Evolutionary conservation across 345 rosid genomes (phyloP).

Genomic region (Salix udensis): DNA sequence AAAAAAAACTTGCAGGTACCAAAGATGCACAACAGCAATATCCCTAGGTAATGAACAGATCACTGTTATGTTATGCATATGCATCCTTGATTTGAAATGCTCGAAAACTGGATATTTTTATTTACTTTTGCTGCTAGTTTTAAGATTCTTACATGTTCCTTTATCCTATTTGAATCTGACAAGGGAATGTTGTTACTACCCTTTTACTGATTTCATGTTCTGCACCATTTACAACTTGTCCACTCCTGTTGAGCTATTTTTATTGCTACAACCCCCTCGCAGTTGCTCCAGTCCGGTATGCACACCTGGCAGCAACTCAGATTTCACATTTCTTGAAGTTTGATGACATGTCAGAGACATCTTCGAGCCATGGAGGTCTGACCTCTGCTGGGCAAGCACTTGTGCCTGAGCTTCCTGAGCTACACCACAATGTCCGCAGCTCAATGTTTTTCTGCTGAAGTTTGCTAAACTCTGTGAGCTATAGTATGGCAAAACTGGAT

Average conservation of each 20-base stretch:
- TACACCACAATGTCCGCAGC: slow-evolving; percentile 18
- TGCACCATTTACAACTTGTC: not conserved
- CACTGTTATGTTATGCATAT: not conserved
- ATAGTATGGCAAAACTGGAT: not conserved
- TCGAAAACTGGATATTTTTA: not conserved
- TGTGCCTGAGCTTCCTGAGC: slow-evolving; percentile 27
- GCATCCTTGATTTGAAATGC: not conserved
- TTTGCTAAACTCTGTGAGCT: not conserved
- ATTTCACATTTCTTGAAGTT: slow-evolving; percentile 23
- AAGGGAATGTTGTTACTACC: not conserved
- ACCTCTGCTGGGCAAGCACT: slow-evolving; percentile 17
- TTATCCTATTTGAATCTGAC: not conserved
- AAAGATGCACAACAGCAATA: slow-evolving; percentile 25
- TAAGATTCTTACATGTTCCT: not conserved
- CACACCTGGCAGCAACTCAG: slow-evolving; percentile 29
- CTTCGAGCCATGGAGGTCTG: slow-evolving; percentile 22
- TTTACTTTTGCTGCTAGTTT: not conserved
- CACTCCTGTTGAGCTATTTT: not conserved
- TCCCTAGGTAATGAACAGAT: slow-evolving; percentile 17
- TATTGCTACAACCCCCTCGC: not conserved
- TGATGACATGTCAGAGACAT: slow-evolving; percentile 24
- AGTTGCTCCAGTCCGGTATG: slow-evolving; percentile 28
- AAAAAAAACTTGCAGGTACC: slow-evolving; percentile 15
- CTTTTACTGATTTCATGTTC: not conserved
- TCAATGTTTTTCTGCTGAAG: slow-evolving; percentile 40